Base-by-base conservation (phyloP, 257 asterid genomes). In the Solanum dulcamara region DNA sequence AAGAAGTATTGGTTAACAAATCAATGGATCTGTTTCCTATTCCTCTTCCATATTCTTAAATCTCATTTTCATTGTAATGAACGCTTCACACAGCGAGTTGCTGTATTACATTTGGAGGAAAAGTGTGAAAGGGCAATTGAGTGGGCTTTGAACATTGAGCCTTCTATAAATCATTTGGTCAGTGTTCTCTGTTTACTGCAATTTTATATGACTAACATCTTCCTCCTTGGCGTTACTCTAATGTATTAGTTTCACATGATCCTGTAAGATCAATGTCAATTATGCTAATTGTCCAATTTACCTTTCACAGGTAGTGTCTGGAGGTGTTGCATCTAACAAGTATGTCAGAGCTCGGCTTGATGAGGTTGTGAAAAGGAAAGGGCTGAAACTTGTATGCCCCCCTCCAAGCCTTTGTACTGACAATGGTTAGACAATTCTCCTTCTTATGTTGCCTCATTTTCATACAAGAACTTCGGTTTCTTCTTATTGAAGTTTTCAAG, bases 361-460 rank as follows among this genome's bases (percentile, higher is more conserved):
- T 59, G 87, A 86, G 84, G 88, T 95, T 51, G 98, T 86, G 24
- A 92, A 91, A 44, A 91, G 85, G 89, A 93, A 91, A 18, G 94
- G 93, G 67, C 91, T 97, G 85, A 91, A 89, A 81, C 99, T 97
- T 37, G 93, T 97, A 30, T 97, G 97, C 90, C 99, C 99, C 84
- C 99, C 99, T 75, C 98, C 99, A 75, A 91, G 92, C 85, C 98
- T 97, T 83, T 95, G 99, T 71, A 95, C 98, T 1, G 98, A 97
- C 91, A 97, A 95, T 80, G 99, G 98, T 95, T 84, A 81, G 93
- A 53, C 33, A 50, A 46, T 66, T 68, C 40, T 13, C 38, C 8
- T 22, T 32, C 17, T 79, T 17, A 9, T 0, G 1, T 79, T 30
- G 46, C 60, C 40, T 77, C 40, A 26, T 20, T 15, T 46, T 77